Evolutionary conservation across 106 monocot species (phyloP), one percentile per base, ranked within the genome.

Genomic region (Vanilla planifolia): DNA sequence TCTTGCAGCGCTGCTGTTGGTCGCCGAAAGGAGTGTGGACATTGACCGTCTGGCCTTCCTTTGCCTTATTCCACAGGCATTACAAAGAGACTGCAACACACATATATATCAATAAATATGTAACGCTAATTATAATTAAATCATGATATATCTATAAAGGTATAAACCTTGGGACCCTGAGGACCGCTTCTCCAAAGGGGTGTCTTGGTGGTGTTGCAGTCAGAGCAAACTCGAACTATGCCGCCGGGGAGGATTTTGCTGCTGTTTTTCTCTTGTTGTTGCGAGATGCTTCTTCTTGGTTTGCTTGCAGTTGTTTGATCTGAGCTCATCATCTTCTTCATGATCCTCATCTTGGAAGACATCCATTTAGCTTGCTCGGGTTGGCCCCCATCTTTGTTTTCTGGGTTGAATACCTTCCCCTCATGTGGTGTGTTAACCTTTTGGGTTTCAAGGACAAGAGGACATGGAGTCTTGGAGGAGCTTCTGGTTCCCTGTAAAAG

Each of bases 51-150:
- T 64, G 16, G 89, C 89, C 58, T 85, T 85, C 80, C 84, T 84
- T 64, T 85, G 89, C 63, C 89, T 68, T 77, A 89, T 89, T n/a
- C 89, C 89, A 34, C 89, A 89, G 9, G 89, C 84, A 67, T 89
- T 85, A 25, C 89, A 89, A n/a, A 89, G 77, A 27, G 85, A 85
- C 89, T 89, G 78, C 71, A 74, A n/a, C 58, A 73, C 2, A 59
- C 23, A 36, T 19, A 35, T 23, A 23, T 32, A 50, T 33, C 37
- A 26, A 23, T 37, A 24, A 51, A 29, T 8, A 4, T 37, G 4
- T 9, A 37, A 37, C 4, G 37, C 9, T 9, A 37, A 37, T 37
- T 37, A 10, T 37, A 10, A 37, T 6, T 37, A 37, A 6, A 37
- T 37, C 16, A 3, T 19, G 28, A 45, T 16, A 1, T 43, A 20